phyloP scores from a whole-genome alignment of 1,139 yeast genomes.

The Geotrichum aggregatum region DNA sequence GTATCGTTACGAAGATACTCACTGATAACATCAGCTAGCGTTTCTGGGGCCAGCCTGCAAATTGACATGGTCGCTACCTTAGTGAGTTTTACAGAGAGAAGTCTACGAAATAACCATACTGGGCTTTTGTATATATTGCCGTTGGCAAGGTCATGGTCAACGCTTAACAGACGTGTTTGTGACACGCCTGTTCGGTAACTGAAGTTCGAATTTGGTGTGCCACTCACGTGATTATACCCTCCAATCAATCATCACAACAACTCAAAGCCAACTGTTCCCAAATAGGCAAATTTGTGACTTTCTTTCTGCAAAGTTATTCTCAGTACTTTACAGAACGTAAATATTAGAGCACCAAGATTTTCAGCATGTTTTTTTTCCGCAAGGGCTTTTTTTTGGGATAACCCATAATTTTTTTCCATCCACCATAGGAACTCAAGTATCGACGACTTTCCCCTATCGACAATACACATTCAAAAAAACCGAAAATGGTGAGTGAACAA shows the following conservation, averaged over 20 bases:
- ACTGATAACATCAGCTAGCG: background rate
- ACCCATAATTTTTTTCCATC: background rate
- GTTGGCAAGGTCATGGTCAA: too few species aligned
- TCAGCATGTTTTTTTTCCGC: background rate
- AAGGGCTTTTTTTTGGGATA: background rate
- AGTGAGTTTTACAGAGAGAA: too few species aligned
- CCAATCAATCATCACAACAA: too few species aligned
- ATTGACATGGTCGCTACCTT: too few species aligned
- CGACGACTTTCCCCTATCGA: slow-evolving; percentile 12
- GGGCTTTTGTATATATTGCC: too few species aligned
- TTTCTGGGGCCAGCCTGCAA: background rate
- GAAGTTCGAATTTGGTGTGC: too few species aligned
- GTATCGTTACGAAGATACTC: background rate
- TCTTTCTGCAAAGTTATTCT: background rate
- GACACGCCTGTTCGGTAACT: background rate
- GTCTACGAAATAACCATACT: too few species aligned
- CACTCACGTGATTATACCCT: too few species aligned
- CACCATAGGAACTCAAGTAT: slow-evolving; percentile 4
- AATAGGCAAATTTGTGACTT: slow-evolving; percentile 6
- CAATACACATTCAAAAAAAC: slow-evolving; percentile 5
- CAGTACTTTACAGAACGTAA: background rate
- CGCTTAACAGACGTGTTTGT: background rate
- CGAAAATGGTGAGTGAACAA: slow-evolving; percentile 1
- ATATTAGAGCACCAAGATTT: background rate
- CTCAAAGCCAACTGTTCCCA: background rate